A percentile compares a stretch with the other conserved stretches of the same genome.
phyloP scores from a whole-genome alignment of 176 grass and related monocot genomes.

The barley (Hordeum vulgare) region MorexV3_pseudomolecules_assembly NC_058524.1:13040116-13040615 shows the following conservation, averaged over 20 bases:
- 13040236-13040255: not conserved
- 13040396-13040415: too few species aligned
- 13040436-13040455: too few species aligned
- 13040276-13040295: not conserved
- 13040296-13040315: not conserved
- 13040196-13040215: not conserved
- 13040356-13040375: too few species aligned
- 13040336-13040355: too few species aligned
- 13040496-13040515: too few species aligned
- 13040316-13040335: not conserved
- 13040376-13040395: too few species aligned
- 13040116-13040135: slow-evolving; percentile 33
- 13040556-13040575: not conserved
- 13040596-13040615: not conserved
- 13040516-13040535: too few species aligned
- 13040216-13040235: not conserved
- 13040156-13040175: slow-evolving; percentile 16
- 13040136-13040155: slow-evolving; percentile 31
- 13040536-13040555: too few species aligned
- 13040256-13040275: not conserved
- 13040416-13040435: too few species aligned
- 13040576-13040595: not conserved
- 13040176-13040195: slow-evolving; percentile 19
- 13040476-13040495: too few species aligned
- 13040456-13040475: too few species aligned